These are phyloP conservation scores for Penicillium salamii DNA, from an alignment of 495 filamentous ascomycete genomes.

Conservation along the genomic window DNA sequence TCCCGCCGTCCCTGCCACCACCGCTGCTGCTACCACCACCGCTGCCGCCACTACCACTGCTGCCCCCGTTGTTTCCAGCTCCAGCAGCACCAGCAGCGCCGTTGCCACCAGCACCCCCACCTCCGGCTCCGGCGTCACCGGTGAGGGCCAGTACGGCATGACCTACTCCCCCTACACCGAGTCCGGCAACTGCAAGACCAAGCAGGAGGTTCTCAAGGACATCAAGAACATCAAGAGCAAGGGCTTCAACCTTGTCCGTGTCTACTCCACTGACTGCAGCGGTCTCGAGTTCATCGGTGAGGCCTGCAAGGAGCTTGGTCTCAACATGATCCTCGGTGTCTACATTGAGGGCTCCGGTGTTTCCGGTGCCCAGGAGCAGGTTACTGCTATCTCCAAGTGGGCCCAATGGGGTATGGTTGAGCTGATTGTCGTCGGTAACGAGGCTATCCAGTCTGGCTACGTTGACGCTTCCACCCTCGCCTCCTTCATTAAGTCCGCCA, in stretches of 20 bases:
- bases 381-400: constrained; percentile 70
- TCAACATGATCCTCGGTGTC: constrained; percentile 83
- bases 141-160: constrained; percentile 72
- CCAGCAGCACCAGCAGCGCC: constrained; percentile 9
- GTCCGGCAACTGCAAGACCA: constrained; percentile 64
- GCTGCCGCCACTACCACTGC: constrained; percentile 18
- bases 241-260: constrained; percentile 78
- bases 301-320: constrained; percentile 55
- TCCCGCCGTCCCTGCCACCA: constrained; percentile 18
- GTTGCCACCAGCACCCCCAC: constrained; percentile 12
- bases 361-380: constrained; percentile 61
- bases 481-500: constrained; percentile 59
- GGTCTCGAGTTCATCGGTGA: constrained; percentile 70
- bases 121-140: constrained; percentile 24
- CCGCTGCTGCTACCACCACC: constrained; percentile 22
- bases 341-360: constrained; percentile 68
- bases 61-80: constrained; percentile 10
- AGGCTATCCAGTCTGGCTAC: constrained; percentile 73
- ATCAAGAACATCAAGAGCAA: constrained; percentile 64
- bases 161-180: constrained; percentile 83
- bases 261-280: constrained; percentile 91
- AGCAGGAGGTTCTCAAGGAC: constrained; percentile 58
- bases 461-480: constrained; percentile 59
- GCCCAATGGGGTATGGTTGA: constrained; percentile 70
- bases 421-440: constrained; percentile 85